Evolutionary conservation across 2,329 filamentous ascomycete species (phyloP).

Genomic region (Exophiala sideris): DNA sequence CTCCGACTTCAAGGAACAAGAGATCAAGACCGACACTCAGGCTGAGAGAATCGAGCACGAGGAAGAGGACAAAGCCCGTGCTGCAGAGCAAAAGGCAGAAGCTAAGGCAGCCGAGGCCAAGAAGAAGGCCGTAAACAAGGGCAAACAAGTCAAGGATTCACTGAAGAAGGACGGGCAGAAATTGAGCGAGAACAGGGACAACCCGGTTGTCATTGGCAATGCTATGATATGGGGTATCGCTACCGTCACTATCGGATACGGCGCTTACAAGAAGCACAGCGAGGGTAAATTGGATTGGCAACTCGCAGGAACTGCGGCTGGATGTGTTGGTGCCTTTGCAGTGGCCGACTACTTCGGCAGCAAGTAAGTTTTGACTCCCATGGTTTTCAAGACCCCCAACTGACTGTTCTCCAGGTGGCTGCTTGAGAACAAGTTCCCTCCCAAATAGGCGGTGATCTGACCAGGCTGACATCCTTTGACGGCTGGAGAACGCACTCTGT

Average conservation of each 20-base stretch:
- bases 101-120: slow-evolving; percentile 33
- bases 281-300: slow-evolving; percentile 47
- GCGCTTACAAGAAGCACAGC: slow-evolving; percentile 47
- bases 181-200: slow-evolving; percentile 40
- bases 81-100: slow-evolving; percentile 20
- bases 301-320: slow-evolving; percentile 42
- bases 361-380: slow-evolving; percentile 40
- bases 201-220: slow-evolving; percentile 48
- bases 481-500: slow-evolving; percentile 9
- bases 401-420: slow-evolving; percentile 41
- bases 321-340: slow-evolving; percentile 43
- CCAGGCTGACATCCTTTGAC: not conserved
- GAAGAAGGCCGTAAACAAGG: slow-evolving; percentile 30
- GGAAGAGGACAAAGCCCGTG: slow-evolving; percentile 31
- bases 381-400: not conserved
- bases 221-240: slow-evolving; percentile 41
- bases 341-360: slow-evolving; percentile 48
- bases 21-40: slow-evolving; percentile 46
- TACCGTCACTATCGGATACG: slow-evolving; percentile 43
- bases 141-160: slow-evolving; percentile 30
- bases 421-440: slow-evolving; percentile 50
- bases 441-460: slow-evolving; percentile 36
- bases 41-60: slow-evolving; percentile 45
- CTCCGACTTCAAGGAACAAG: slow-evolving; percentile 40
- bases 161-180: slow-evolving; percentile 29